phyloP scores from a whole-genome alignment of 2,329 filamentous ascomycete genomes.

The Alternaria brassicae region DNA sequence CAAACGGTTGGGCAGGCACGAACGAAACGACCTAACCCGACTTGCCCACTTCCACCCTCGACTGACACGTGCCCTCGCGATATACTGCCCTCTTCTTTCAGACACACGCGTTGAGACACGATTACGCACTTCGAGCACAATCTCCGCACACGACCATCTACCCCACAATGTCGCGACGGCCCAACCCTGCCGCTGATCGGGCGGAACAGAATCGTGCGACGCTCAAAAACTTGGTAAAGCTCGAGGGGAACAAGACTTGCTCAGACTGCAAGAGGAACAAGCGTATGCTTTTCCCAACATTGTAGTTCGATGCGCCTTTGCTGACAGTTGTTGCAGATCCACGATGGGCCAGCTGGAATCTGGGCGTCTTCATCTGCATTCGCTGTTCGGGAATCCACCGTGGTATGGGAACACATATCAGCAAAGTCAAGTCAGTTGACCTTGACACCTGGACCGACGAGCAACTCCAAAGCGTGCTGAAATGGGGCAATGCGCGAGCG shows the following conservation, averaged over 20 bases:
- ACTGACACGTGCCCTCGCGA: slow-evolving; percentile 16
- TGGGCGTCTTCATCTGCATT: slow-evolving; percentile 97
- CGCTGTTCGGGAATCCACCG: slow-evolving; percentile 98
- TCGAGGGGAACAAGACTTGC: slow-evolving; percentile 95
- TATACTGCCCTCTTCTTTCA: not conserved
- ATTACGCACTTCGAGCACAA: not conserved
- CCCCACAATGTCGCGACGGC: slow-evolving; percentile 76
- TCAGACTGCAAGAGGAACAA: slow-evolving; percentile 99
- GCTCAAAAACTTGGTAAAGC: slow-evolving; percentile 92
- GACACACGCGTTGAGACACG: slow-evolving; percentile 6
- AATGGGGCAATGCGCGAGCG: slow-evolving; percentile 93
- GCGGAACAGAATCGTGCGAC: slow-evolving; percentile 92
- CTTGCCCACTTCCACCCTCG: slow-evolving; percentile 11
- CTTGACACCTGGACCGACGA: slow-evolving; percentile 99
- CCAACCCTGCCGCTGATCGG: slow-evolving; percentile 81
- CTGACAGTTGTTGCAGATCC: slow-evolving; percentile 69
- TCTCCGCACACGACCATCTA: slow-evolving; percentile 18
- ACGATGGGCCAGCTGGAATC: slow-evolving; percentile 98
- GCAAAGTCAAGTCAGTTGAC: slow-evolving; percentile 96
- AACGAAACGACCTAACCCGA: slow-evolving; percentile 20
- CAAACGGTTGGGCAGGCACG: slow-evolving; percentile 21
- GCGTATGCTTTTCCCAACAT: slow-evolving; percentile 63
- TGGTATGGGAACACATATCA: slow-evolving; percentile 98
- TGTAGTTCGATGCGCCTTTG: slow-evolving; percentile 20
- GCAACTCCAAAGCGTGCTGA: slow-evolving; percentile 89